Percentiles rank a stretch among this genome's conserved stretches.
phyloP scores from a whole-genome alignment of 768 basidiomycete genomes.

The Saitozyma podzolica region DNA sequence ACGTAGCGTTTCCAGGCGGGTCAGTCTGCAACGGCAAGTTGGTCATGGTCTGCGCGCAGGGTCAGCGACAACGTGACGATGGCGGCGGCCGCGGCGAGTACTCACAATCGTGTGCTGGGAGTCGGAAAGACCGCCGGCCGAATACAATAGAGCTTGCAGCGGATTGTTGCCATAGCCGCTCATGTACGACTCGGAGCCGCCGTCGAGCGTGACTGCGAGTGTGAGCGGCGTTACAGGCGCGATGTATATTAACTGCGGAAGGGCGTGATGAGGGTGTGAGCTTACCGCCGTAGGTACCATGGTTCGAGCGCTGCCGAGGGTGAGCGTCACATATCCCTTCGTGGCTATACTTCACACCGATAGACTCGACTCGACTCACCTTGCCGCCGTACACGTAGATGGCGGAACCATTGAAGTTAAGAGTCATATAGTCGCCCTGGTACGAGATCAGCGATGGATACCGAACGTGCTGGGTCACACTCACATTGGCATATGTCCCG shows the following conservation, averaged over 20 bases:
- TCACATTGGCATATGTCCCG: too few relatives aligned
- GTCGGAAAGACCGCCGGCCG: neutral
- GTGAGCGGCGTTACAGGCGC: neutral
- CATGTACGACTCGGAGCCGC: too few relatives aligned
- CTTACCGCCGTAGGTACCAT: neutral
- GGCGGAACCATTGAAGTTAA: slow-evolving; percentile 34
- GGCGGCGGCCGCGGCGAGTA: neutral
- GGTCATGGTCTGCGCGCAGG: slow-evolving; percentile 7
- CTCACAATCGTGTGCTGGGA: neutral
- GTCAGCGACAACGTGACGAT: neutral
- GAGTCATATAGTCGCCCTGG: slow-evolving; percentile 27
- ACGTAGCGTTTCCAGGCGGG: slow-evolving; percentile 9
- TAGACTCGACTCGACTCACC: neutral
- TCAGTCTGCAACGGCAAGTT: slow-evolving; percentile 14
- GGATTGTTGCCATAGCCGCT: neutral
- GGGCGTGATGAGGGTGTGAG: neutral
- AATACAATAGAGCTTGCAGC: neutral
- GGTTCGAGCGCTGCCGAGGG: neutral
- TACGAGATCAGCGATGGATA: neutral
- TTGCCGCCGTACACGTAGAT: slow-evolving; percentile 30
- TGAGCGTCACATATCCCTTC: neutral
- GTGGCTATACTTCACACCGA: too few relatives aligned
- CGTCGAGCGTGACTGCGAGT: neutral
- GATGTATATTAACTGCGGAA: too few relatives aligned
- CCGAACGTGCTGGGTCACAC: too few relatives aligned